phyloP scores from a whole-genome alignment of 2,329 filamentous ascomycete species.

The Talaromyces funiculosus region DNA sequence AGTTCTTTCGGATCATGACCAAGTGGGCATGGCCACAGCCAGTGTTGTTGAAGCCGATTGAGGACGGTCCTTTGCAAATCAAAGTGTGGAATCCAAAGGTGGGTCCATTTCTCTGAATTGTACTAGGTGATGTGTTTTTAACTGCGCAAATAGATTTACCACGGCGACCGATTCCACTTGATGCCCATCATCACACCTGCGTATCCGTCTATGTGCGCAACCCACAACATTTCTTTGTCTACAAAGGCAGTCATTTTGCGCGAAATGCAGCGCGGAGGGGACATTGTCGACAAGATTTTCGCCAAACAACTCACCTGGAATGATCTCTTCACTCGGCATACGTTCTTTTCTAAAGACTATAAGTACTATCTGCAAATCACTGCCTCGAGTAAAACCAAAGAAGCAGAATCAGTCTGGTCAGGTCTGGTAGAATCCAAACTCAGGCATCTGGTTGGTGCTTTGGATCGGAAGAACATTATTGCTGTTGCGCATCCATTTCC shows the following conservation, averaged over 20 bases:
- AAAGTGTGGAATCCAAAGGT: slow-evolving; percentile 93
- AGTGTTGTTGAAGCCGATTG: slow-evolving; percentile 82
- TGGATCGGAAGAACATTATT: slow-evolving; percentile 76
- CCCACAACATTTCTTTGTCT: slow-evolving; percentile 85
- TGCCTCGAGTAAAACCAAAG: slow-evolving; percentile 73
- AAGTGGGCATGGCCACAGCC: slow-evolving; percentile 93
- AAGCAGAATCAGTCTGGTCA: slow-evolving; percentile 80
- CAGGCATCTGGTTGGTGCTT: slow-evolving; percentile 71
- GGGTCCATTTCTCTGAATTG: slow-evolving; percentile 20
- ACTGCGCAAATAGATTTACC: slow-evolving; percentile 58
- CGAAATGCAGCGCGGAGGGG: slow-evolving; percentile 71
- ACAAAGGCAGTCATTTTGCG: slow-evolving; percentile 77
- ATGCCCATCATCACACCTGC: slow-evolving; percentile 99
- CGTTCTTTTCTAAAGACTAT: slow-evolving; percentile 87
- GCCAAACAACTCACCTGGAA: slow-evolving; percentile 72
- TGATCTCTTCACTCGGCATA: slow-evolving; percentile 81
- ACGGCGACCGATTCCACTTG: slow-evolving; percentile 73
- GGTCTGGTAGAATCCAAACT: slow-evolving; percentile 93
- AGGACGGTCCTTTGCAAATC: slow-evolving; percentile 72
- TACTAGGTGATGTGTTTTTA: neutral
- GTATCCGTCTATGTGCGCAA: slow-evolving; percentile 96
- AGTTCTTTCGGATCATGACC: slow-evolving; percentile 89
- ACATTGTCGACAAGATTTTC: slow-evolving; percentile 76
- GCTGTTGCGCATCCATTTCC: slow-evolving; percentile 84
- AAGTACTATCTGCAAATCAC: slow-evolving; percentile 94